Evolutionary conservation across 164 flowering plant genomes (phyloP), one percentile per base, ranked within the genome.

Genomic region (Stephania cephalantha): DNA sequence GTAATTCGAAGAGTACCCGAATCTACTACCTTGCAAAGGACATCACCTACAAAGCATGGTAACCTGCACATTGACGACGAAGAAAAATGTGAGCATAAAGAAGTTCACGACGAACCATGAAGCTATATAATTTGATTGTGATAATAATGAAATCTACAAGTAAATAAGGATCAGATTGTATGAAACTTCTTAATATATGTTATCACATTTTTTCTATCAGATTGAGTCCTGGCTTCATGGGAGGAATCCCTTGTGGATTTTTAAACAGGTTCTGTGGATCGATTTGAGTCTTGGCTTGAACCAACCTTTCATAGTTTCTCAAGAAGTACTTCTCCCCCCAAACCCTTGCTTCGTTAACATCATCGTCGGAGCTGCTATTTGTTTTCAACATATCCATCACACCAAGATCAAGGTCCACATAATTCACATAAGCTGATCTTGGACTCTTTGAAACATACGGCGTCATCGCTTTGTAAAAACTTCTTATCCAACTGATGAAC

Each of bases 301-400:
- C 92, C 82, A 89, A 70, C 20, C 85, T 77, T n/a, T 89, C 87
- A 61, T 77, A 89, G 75, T 87, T 87, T 15, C 74, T 78, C 78
- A 86, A 75, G 76, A 88, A 88, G 78, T 88, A 88, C 80, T 82
- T 88, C 79, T 86, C 89, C 61, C 92, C 92, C 92, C 92, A 89
- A 72, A n/a, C 76, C 70, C 86, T 86, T 1, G 87, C 84, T 35
- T 17, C 50, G 50, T 82, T 73, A 68, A 79, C 84, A 13, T 74
- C 71, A 50, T 77, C 75, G 73, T 25, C 31, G 7, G 12, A 9
- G 53, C 17, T 18, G 6, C n/a, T 12, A 55, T 22, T 45, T 67
- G 68, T 46, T 12, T 69, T 53, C 25, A 52, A 52, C 61, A 46
- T 53, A 22, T 69, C 70, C 68, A 75, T 75, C 35, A 42, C 77